Percentiles rank a stretch among this genome's conserved stretches.
These are phyloP conservation scores for Chiua virens DNA, from an alignment of 768 basidiomycete genomes.

Conservation along the genomic window DNA sequence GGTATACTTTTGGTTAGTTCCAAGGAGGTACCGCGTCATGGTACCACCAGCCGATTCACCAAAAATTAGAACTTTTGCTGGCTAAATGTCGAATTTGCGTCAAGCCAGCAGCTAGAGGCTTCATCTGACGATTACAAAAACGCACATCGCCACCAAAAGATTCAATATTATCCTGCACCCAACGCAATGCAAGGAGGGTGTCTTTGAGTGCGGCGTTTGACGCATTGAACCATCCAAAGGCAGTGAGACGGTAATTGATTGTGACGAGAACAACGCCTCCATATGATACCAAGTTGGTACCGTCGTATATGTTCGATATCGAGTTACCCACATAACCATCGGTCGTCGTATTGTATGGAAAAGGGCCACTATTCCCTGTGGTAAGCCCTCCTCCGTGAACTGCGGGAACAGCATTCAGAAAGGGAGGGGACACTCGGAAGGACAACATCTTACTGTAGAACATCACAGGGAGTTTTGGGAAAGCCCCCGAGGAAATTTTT, in stretches of 20 bases:
- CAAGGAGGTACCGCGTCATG: slow-evolving; percentile 17
- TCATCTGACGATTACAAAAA: not conserved
- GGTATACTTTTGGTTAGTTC: slow-evolving; percentile 16
- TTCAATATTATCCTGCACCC: slow-evolving; percentile 37
- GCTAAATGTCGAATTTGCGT: not conserved
- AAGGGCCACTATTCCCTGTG: slow-evolving; percentile 16
- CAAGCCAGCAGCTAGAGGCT: no score
- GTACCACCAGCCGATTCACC: slow-evolving; percentile 22
- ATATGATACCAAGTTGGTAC: slow-evolving; percentile 25
- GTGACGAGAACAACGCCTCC: slow-evolving; percentile 27
- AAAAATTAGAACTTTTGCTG: slow-evolving; percentile 16
- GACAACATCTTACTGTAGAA: slow-evolving; percentile 9
- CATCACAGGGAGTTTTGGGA: slow-evolving; percentile 20
- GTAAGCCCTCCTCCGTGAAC: slow-evolving; percentile 22
- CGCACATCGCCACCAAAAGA: slow-evolving; percentile 39
- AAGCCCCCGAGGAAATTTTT: not conserved
- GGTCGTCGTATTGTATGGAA: slow-evolving; percentile 21
- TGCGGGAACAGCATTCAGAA: not conserved
- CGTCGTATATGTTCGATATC: slow-evolving; percentile 22
- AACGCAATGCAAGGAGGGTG: slow-evolving; percentile 33
- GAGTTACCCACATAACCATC: slow-evolving; percentile 20
- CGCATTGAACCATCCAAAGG: slow-evolving; percentile 25
- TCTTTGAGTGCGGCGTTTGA: slow-evolving; percentile 32
- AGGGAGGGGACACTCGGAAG: not conserved
- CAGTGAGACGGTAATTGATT: slow-evolving; percentile 21